Evolutionary conservation across 352 stramenopile genomes (phyloP).

Genomic region (Phytophthora ramorum): DNA sequence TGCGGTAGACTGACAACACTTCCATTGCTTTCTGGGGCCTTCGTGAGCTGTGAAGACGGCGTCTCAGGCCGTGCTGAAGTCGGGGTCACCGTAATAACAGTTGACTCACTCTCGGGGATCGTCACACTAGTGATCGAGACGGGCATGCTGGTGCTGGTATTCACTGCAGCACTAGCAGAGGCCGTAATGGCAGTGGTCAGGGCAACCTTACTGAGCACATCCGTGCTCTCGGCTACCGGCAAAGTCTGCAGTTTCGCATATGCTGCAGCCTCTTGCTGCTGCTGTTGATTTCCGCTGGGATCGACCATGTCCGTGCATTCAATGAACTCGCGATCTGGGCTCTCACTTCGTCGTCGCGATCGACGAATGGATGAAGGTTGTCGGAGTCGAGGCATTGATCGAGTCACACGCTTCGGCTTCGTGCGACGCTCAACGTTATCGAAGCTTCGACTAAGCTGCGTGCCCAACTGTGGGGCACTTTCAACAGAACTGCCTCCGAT

Average conservation of each 20-base stretch:
- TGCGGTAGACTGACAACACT: constrained; percentile 38
- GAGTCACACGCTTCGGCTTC: constrained; percentile 42
- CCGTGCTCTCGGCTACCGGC: constrained; percentile 17
- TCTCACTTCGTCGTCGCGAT: constrained; percentile 57
- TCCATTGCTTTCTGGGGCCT: constrained; percentile 20
- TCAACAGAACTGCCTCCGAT: constrained; percentile 47
- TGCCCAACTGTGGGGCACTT: constrained; percentile 26
- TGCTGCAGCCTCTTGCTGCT: constrained; percentile 24
- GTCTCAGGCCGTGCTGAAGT: constrained; percentile 15
- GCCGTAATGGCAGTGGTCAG: constrained; percentile 6
- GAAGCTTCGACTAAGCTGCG: constrained; percentile 32
- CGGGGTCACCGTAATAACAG: constrained; percentile 6
- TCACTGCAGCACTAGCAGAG: constrained; percentile 3
- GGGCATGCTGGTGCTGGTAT: background rate
- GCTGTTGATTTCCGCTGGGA: constrained; percentile 25
- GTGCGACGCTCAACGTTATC: constrained; percentile 24
- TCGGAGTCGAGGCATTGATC: constrained; percentile 49
- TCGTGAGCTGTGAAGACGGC: constrained; percentile 22
- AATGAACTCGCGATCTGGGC: constrained; percentile 39
- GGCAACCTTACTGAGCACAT: constrained; percentile 9
- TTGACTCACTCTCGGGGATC: constrained; percentile 18
- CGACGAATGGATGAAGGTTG: constrained; percentile 32
- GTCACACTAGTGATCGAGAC: constrained; percentile 11
- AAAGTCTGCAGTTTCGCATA: constrained; percentile 19
- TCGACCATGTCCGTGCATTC: constrained; percentile 31